A percentile compares a stretch with the other conserved stretches of the same genome.
Evolutionary conservation across 352 stramenopile species (phyloP).

Genomic region (Globisporangium camurandrum): DNA sequence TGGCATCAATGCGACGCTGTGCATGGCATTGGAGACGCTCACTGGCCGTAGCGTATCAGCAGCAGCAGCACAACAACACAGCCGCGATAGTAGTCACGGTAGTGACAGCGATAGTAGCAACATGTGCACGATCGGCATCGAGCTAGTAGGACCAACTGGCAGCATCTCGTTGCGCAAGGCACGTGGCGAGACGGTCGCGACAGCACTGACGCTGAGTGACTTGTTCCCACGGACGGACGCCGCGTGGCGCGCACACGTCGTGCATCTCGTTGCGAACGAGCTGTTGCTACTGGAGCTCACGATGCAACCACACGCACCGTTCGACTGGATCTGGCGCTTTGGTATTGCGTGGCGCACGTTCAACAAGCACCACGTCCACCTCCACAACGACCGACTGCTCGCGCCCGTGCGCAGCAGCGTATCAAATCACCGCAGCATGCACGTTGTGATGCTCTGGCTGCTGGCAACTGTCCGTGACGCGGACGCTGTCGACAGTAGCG

Average conservation of each 20-base stretch:
- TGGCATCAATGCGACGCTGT: neutral
- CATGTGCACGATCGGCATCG: constrained; percentile 1
- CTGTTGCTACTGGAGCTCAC: constrained; percentile 34
- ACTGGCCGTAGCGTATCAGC: neutral
- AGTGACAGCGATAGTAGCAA: neutral
- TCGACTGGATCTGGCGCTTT: constrained; percentile 17
- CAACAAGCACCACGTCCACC: constrained; percentile 1
- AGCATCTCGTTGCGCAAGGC: neutral
- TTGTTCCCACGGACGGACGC: constrained; percentile 18
- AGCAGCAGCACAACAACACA: too few relatives aligned
- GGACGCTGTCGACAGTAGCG: neutral
- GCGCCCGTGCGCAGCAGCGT: constrained; percentile 9
- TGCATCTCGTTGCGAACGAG: constrained; percentile 16
- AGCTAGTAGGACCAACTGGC: neutral
- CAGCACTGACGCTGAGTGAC: constrained; percentile 10
- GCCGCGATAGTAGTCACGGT: neutral
- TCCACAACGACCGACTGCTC: neutral
- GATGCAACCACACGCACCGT: neutral
- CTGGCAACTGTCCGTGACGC: constrained; percentile 18
- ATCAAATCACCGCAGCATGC: constrained; percentile 19
- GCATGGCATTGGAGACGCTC: neutral
- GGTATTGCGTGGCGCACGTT: constrained; percentile 29
- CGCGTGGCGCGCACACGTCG: constrained; percentile 10
- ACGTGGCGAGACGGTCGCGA: neutral
- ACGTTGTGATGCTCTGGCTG: constrained; percentile 55